Conservation (phyloP, 2,329 filamentous ascomycete species). For the Teratosphaeriaceae sp. region DNA sequence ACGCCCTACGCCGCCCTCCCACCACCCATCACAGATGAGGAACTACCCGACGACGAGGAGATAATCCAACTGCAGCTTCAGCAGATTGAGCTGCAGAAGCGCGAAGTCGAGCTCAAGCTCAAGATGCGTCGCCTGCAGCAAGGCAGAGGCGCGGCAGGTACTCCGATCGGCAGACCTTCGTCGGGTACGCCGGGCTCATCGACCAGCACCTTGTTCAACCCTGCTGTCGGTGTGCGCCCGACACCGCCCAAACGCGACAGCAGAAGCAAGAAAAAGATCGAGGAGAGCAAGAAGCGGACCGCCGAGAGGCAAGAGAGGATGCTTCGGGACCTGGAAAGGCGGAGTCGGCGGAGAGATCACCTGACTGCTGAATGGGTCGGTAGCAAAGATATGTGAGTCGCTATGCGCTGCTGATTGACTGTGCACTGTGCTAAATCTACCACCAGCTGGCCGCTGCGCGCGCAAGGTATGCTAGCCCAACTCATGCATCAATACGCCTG, state of each 20-base stretch:
- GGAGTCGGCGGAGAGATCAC: constrained; percentile 30
- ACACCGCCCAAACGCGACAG: constrained; percentile 28
- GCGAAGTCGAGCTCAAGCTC: constrained; percentile 31
- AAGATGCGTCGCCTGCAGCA: constrained; percentile 28
- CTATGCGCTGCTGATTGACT: too few relatives aligned
- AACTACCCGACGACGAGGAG: constrained; percentile 29
- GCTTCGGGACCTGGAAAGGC: constrained; percentile 30
- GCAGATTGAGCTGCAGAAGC: constrained; percentile 31
- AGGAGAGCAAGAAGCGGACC: constrained; percentile 30
- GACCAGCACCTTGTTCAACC: constrained; percentile 20
- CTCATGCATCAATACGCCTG: constrained; percentile 31
- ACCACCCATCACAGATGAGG: constrained; percentile 11
- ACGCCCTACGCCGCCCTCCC: constrained; percentile 12
- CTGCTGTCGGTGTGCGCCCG: constrained; percentile 17
- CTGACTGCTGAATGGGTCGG: constrained; percentile 32
- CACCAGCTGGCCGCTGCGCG: constrained; percentile 29
- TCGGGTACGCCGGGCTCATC: constrained; percentile 7
- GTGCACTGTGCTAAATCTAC: too few relatives aligned
- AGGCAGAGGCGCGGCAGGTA: constrained; percentile 17
- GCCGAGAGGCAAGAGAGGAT: constrained; percentile 32
- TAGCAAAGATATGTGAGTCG: constrained; percentile 27
- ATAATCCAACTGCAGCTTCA: constrained; percentile 30
- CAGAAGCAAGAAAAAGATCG: constrained; percentile 32
- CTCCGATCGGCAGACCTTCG: too few relatives aligned
- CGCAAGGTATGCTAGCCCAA: constrained; percentile 28